phyloP scores from a whole-genome alignment of 2,329 filamentous ascomycete species.

The Hypoxylon sp. region DNA sequence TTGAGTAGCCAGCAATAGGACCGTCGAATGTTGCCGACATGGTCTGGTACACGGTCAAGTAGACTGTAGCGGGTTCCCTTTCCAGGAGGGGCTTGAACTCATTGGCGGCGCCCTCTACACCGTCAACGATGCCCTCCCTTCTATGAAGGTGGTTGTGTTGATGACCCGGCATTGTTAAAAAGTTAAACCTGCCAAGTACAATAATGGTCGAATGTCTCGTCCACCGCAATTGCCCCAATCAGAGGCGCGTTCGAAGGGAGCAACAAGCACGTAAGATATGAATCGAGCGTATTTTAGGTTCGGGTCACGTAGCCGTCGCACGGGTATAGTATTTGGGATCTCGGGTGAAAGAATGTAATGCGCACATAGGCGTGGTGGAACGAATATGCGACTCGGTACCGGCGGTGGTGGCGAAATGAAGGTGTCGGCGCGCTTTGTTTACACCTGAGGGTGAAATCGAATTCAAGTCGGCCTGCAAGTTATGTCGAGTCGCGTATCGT shows the following conservation, averaged over 20 bases:
- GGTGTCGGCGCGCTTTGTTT: slow-evolving; percentile 38
- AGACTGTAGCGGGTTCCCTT: slow-evolving; percentile 48
- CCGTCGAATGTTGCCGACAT: slow-evolving; percentile 56
- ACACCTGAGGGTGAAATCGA: slow-evolving; percentile 34
- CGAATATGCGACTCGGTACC: slow-evolving; percentile 28
- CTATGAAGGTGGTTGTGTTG: slow-evolving; percentile 46
- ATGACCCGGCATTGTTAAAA: slow-evolving; percentile 40
- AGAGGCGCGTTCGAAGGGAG: slow-evolving; percentile 10
- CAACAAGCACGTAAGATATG: slow-evolving; percentile 3
- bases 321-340: slow-evolving; percentile 7
- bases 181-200: slow-evolving; percentile 10
- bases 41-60: slow-evolving; percentile 58
- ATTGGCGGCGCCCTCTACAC: slow-evolving; percentile 48
- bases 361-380: slow-evolving; percentile 41
- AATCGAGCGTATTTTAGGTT: slow-evolving; percentile 7
- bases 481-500: slow-evolving; percentile 33
- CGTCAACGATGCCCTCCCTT: slow-evolving; percentile 44
- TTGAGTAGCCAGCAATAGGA: slow-evolving; percentile 58
- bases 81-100: slow-evolving; percentile 45
- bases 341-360: slow-evolving; percentile 44
- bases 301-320: slow-evolving; percentile 17
- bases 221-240: slow-evolving; percentile 18
- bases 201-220: slow-evolving; percentile 19
- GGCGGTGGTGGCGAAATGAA: slow-evolving; percentile 33
- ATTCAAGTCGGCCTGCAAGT: slow-evolving; percentile 31